These are phyloP conservation scores for Trichophyton rubrum DNA, from an alignment of 2,329 filamentous ascomycete species.

Conservation along the genomic window DNA sequence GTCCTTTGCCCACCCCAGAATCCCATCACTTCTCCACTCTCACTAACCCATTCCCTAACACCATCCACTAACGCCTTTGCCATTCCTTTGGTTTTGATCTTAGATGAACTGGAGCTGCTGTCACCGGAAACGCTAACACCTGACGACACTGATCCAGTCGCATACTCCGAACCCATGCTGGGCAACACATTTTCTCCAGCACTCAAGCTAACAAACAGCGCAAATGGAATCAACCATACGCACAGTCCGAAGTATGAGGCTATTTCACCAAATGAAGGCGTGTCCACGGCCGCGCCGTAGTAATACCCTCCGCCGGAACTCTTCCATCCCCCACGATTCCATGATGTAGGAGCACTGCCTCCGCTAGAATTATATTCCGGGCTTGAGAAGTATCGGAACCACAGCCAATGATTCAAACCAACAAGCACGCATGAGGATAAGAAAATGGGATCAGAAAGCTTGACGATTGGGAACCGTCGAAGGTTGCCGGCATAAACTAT, in stretches of 20 bases:
- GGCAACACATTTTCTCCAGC: constrained; percentile 92
- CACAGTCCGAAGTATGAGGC: constrained; percentile 92
- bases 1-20: constrained; percentile 49
- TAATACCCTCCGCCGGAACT: constrained; percentile 14
- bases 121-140: constrained; percentile 9
- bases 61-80: constrained; percentile 51
- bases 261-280: constrained; percentile 85
- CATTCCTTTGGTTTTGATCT: constrained; percentile 45
- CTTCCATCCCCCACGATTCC: constrained; percentile 16
- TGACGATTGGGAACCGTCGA: constrained; percentile 61
- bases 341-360: constrained; percentile 4
- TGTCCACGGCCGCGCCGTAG: constrained; percentile 30
- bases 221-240: constrained; percentile 93
- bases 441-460: constrained; percentile 77
- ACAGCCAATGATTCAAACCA: constrained; percentile 80
- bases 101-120: constrained; percentile 20
- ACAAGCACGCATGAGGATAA: constrained; percentile 73
- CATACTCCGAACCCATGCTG: constrained; percentile 71
- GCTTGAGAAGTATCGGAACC: constrained; percentile 84
- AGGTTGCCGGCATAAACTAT: constrained; percentile 82
- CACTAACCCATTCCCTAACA: constrained; percentile 47
- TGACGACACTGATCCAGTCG: constrained; percentile 36
- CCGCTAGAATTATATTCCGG: constrained; percentile 34
- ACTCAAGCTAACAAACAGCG: constrained; percentile 84
- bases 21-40: constrained; percentile 51